A percentile compares a stretch with the other conserved stretches of the same genome.
phyloP scores from a whole-genome alignment of 2,329 filamentous ascomycete species.

The Cucurbitaria berberidis region DNA sequence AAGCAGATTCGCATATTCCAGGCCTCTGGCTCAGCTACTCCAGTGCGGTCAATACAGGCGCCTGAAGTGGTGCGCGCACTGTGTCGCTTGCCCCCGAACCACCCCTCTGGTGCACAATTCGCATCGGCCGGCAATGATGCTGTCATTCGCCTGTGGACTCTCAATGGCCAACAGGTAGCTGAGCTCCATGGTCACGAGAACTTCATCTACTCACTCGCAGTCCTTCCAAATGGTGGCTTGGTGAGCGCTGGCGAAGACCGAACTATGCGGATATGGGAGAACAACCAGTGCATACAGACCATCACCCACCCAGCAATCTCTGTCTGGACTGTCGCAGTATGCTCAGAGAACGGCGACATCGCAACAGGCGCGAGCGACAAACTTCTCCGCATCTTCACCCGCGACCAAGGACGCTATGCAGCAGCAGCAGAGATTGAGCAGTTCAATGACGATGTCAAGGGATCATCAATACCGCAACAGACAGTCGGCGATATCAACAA shows the following conservation, averaged over 20 bases:
- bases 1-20: constrained; percentile 86
- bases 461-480: constrained; percentile 86
- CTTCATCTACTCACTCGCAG: constrained; percentile 87
- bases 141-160: constrained; percentile 83
- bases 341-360: constrained; percentile 83
- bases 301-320: constrained; percentile 97
- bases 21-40: constrained; percentile 65
- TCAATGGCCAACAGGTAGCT: constrained; percentile 76
- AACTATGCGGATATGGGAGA: constrained; percentile 89
- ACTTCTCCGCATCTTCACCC: constrained; percentile 81
- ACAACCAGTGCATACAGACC: constrained; percentile 83
- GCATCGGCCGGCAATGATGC: constrained; percentile 95
- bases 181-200: constrained; percentile 88
- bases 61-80: constrained; percentile 88
- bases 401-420: constrained; percentile 72
- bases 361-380: constrained; percentile 92
- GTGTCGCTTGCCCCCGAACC: constrained; percentile 75
- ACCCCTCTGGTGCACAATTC: constrained; percentile 86
- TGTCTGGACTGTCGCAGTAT: constrained; percentile 91
- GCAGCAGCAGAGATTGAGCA: constrained; percentile 69
- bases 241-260: constrained; percentile 93
- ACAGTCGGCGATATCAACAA: constrained; percentile 81
- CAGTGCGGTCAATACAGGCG: constrained; percentile 69
- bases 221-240: constrained; percentile 81
- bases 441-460: constrained; percentile 83